Evolutionary conservation across 202 grass and related monocot species (phyloP).

Genomic region (Bolboschoenoplectus hybrid): DNA sequence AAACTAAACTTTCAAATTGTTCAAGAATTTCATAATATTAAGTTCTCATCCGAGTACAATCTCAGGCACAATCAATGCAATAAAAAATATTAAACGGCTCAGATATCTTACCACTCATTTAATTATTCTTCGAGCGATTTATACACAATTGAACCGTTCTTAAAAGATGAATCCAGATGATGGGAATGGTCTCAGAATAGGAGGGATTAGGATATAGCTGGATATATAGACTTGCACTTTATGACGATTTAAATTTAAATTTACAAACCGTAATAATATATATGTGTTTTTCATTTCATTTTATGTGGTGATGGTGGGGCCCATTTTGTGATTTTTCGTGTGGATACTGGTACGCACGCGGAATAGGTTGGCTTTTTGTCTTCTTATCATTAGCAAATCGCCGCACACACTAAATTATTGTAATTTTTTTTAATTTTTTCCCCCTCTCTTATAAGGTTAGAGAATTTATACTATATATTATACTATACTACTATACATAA

Average conservation of each 20-base stretch:
- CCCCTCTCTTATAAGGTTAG: background rate
- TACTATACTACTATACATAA: background rate
- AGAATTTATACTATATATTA: background rate
- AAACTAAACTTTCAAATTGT: too few relatives aligned
- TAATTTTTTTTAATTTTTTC: too few relatives aligned
- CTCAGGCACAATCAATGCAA: background rate
- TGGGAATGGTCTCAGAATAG: conserved; percentile 5
- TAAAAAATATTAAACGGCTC: background rate
- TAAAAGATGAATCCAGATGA: background rate
- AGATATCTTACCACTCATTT: background rate
- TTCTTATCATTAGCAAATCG: conserved; percentile 41
- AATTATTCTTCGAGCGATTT: background rate
- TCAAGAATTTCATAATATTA: background rate
- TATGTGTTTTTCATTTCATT: background rate
- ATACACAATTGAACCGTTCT: background rate
- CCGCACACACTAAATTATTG: background rate
- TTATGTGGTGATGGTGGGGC: background rate
- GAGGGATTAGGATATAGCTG: background rate
- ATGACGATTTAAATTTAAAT: conserved; percentile 14
- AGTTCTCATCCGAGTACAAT: background rate
- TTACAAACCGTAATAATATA: background rate
- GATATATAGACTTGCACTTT: background rate
- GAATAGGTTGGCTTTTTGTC: conserved; percentile 39
- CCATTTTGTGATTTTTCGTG: background rate
- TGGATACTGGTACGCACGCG: conserved; percentile 30